Base-by-base conservation (phyloP, 805 yeast species). In the Ascoidea tarda region DNA sequence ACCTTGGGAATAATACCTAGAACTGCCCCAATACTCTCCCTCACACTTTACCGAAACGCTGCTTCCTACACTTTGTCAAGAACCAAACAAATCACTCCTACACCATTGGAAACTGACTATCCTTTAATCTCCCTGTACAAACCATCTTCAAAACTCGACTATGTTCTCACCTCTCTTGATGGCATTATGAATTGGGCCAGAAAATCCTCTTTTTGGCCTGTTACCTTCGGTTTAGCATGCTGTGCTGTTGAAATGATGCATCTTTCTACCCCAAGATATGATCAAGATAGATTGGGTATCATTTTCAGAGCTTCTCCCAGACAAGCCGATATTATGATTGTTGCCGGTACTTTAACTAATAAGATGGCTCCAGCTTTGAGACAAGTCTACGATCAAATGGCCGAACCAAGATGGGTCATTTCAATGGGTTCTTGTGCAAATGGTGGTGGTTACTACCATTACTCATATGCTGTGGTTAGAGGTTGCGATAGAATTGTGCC, bases 211-310 rank as follows among this genome's bases (percentile, higher is more conserved):
- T 87, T 87, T 67, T 87, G 96, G 96, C 96, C 96, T 6, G 90
- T 86, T 49, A 87, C 96, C 45, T 87, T 87, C 68, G 96, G 96
- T 42, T 73, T 87, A 63, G 95, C 95, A 6, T 87, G 96, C 70
- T 87, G 96, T 73, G 96, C 96, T 56, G 95, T 87, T 47, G 96
- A 87, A 70, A 87, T 87, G 96, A 87, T 87, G 96, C 96, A 87
- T 66, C 85, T 84, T 46, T 87, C 95, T 32, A 81, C 95, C 54
- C 95, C 96, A 56, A 76, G 96, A 64, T 87, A 87, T 68, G 96
- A 87, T 69, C 95, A 87, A 71, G 96, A 87, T 72, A 80, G 96
- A 67, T 74, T 87, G 66, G 96, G 96, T 62, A 87, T 87, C 62
- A 87, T 87, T 77, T 87, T 87, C 79, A 82, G 96, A 74, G 95